phyloP scores from a whole-genome alignment of 2,329 filamentous ascomycete genomes.

The Cucurbitaria berberidis region DNA sequence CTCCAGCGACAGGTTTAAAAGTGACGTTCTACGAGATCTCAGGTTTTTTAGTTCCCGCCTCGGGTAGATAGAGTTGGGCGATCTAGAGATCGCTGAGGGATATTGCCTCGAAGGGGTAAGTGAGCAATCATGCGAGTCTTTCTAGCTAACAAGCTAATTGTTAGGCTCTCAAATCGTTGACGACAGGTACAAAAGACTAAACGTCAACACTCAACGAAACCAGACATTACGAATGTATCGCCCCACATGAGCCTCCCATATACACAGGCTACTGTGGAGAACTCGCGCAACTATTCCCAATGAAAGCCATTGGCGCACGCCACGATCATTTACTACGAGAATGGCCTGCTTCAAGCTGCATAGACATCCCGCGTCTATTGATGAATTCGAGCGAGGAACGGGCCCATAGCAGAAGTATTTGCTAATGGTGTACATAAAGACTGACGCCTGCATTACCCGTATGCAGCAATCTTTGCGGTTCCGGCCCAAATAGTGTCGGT shows the following conservation, averaged over 20 bases:
- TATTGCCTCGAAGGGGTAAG: constrained; percentile 20
- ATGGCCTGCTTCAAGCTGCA: constrained; percentile 19
- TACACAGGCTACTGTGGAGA: constrained; percentile 21
- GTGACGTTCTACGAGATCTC: constrained; percentile 38
- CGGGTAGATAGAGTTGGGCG: constrained; percentile 41
- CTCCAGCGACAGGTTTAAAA: constrained; percentile 3
- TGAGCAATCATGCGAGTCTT: constrained; percentile 14
- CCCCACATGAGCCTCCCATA: constrained; percentile 21
- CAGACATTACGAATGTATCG: constrained; percentile 23
- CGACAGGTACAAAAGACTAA: constrained; percentile 28
- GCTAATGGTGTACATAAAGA: constrained; percentile 25
- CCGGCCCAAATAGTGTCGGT: constrained; percentile 5
- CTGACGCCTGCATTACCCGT: constrained; percentile 26
- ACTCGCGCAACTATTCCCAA: constrained; percentile 17
- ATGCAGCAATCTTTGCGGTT: background rate
- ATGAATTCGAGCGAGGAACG: constrained; percentile 3
- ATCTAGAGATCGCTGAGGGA: constrained; percentile 27
- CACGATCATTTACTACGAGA: constrained; percentile 21
- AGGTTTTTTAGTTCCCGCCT: constrained; percentile 43
- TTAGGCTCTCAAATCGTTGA: constrained; percentile 31
- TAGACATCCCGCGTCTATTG: constrained; percentile 24
- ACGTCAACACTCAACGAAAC: constrained; percentile 32
- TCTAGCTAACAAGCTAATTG: constrained; percentile 14
- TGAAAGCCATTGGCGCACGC: constrained; percentile 12
- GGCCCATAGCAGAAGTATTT: constrained; percentile 8